phyloP scores from a whole-genome alignment of 495 filamentous ascomycete genomes.

The Penicillium angulare region DNA sequence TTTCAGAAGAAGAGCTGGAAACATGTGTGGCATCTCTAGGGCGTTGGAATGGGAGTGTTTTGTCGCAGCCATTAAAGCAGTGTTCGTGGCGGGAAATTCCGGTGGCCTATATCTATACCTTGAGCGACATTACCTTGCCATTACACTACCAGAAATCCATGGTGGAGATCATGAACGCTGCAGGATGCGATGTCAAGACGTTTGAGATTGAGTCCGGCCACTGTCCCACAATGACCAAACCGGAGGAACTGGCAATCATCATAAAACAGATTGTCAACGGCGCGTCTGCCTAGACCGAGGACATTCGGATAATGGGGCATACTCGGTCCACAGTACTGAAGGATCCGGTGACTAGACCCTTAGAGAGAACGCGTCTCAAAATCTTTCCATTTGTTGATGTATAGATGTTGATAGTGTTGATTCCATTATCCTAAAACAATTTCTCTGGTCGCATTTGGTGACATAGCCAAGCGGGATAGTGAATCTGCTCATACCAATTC shows the following conservation, averaged over 20 bases:
- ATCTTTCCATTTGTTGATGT: too few species aligned
- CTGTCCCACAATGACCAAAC: not conserved
- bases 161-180: not conserved
- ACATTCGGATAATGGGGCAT: too few species aligned
- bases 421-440: too few species aligned
- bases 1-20: not conserved
- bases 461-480: too few species aligned
- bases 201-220: not conserved
- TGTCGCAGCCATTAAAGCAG: not conserved
- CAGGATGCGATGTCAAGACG: not conserved
- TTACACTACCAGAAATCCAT: not conserved
- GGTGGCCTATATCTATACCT: not conserved
- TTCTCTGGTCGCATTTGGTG: too few species aligned
- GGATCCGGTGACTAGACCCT: too few species aligned
- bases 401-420: too few species aligned
- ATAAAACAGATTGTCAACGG: not conserved
- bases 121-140: not conserved
- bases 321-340: too few species aligned
- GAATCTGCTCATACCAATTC: too few species aligned
- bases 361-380: too few species aligned
- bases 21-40: not conserved
- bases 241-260: not conserved
- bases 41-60: not conserved
- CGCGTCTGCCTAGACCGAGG: not conserved
- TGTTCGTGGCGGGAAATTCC: not conserved